These are phyloP conservation scores for Tulasnella sp. DNA, from an alignment of 768 basidiomycete genomes.

Conservation along the genomic window DNA sequence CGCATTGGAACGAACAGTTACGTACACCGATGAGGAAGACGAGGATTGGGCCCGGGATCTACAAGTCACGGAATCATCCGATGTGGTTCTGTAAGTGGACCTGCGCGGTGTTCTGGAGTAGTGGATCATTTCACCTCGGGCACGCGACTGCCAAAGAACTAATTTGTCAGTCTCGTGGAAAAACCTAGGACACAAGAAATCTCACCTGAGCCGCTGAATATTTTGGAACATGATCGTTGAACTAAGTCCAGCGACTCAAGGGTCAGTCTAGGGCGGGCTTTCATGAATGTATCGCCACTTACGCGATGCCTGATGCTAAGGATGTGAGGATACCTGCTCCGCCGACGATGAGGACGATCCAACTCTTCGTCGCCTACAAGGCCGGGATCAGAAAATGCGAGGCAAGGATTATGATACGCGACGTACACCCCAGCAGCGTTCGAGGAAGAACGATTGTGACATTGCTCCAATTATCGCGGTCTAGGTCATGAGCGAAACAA, in stretches of 20 bases:
- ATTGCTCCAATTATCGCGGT: not conserved
- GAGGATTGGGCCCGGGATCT: not conserved
- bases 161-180: not conserved
- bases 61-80: not conserved
- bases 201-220: not conserved
- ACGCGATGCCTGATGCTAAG: not conserved
- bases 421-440: conserved; percentile 4
- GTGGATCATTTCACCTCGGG: not conserved
- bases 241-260: not conserved
- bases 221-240: not conserved
- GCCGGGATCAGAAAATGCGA: not conserved
- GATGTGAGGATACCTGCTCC: not conserved
- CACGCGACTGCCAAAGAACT: not conserved
- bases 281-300: not conserved
- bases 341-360: not conserved
- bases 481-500: not conserved
- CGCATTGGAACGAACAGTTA: not conserved
- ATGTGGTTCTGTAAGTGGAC: not conserved
- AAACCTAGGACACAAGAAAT: not conserved
- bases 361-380: conserved; percentile 6
- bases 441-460: conserved; percentile 2
- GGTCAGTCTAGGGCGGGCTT: not conserved
- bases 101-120: not conserved
- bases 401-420: too few species aligned
- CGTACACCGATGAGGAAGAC: not conserved